Base-by-base conservation (phyloP, 1,139 yeast genomes). In the Pichia kudriavzevii region DNA sequence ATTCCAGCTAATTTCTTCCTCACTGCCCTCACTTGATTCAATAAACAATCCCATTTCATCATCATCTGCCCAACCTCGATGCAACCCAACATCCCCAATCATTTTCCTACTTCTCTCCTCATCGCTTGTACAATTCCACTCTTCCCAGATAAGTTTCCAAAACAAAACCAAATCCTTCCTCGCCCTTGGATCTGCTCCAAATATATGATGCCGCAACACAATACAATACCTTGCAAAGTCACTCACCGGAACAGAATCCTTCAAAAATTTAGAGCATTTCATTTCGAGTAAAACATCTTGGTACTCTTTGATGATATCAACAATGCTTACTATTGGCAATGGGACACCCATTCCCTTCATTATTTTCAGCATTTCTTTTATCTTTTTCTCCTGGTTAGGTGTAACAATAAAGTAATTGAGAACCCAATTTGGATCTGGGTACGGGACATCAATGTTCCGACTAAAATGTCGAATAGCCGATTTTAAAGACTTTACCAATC, bases 201-300 rank as follows among this genome's bases (percentile, higher is more conserved):
- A 47, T 2, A 53, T 42, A 12, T 26, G 27, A 11, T 44, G 41
- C 27, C 45, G 41, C 5, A 43, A 32, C 4, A 42, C 27, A 5
- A 52, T 24, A 29, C 54, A 52, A 34, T 49, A 54, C 16, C 49
- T 38, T 7, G 52, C 53, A 35, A 53, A 49, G 19, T 51, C 55
- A n/a, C 56, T 49, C 3, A 46, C 30, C 7, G 51, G 54, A 12
- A 43, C 40, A 6, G 50, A 44, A n/a, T 41, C 45, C 10, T 44
- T 42, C 15, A 55, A 35, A 22, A 55, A 30, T 22, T 28, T 20
- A 11, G 44, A 12, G 42, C 43, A 22, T 39, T 35, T 25, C 27
- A 41, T 20, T 30, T 31, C 26, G n/a, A 32, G 9, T 16, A 31
- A 5, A 30, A 24, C 18, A 18, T 27, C 5, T 39, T 43, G 39